A percentile compares a stretch with the other conserved stretches of the same genome.
phyloP scores from a whole-genome alignment of 805 yeast genomes.

The Metschnikowia dekortorum region DNA sequence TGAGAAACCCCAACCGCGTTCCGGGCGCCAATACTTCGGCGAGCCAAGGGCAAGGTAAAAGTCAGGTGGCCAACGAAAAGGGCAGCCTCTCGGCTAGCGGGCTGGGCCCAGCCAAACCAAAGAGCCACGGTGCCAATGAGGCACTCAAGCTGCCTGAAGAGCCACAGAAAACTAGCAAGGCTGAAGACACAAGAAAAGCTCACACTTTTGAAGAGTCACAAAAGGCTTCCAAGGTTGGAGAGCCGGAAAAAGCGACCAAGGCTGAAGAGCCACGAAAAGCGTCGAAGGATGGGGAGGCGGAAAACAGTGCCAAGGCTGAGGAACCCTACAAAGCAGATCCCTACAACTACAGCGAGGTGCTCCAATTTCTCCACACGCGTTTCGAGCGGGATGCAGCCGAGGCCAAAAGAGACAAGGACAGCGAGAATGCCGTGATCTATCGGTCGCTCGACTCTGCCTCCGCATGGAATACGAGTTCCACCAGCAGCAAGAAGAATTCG shows the following conservation, averaged over 20 bases:
- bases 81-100: background rate
- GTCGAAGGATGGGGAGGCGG: too few relatives aligned
- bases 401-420: constrained; percentile 21
- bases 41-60: background rate
- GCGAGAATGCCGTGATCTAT: constrained; percentile 18
- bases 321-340: background rate
- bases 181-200: too few relatives aligned
- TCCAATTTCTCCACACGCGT: constrained; percentile 17
- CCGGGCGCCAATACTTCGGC: background rate
- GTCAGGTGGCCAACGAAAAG: background rate
- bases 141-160: background rate
- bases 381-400: constrained; percentile 17
- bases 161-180: too few relatives aligned
- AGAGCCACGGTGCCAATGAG: background rate
- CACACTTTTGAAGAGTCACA: too few relatives aligned
- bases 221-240: too few relatives aligned
- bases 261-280: too few relatives aligned
- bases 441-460: constrained; percentile 23
- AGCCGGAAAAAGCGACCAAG: too few relatives aligned
- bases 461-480: constrained; percentile 14
- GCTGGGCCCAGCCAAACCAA: background rate
- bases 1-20: constrained; percentile 6
- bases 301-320: background rate
- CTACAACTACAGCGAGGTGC: constrained; percentile 19
- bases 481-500: constrained; percentile 3